phyloP scores from a whole-genome alignment of 208 protist genomes.

The Histomonas meleagridis region DNA sequence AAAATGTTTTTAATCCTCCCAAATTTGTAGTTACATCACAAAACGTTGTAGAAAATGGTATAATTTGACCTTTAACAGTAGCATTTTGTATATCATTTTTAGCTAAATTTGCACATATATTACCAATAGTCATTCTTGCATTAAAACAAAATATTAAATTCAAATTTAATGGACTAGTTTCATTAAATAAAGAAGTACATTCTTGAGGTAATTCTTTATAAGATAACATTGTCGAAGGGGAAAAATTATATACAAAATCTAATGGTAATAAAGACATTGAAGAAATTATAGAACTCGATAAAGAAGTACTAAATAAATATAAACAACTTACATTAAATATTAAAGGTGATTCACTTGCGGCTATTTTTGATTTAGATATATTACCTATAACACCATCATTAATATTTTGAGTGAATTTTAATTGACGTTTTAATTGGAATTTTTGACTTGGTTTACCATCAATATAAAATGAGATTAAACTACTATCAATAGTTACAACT shows the following conservation, averaged over 20 bases:
- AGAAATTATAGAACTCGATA: neutral
- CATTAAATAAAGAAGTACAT: neutral
- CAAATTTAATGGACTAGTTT: neutral
- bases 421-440: neutral
- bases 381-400: neutral
- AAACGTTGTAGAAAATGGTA: slow-evolving; percentile 18
- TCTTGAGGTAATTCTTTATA: neutral
- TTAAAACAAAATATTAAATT: neutral
- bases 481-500: neutral
- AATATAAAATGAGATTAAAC: neutral
- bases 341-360: neutral
- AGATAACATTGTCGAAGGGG: neutral
- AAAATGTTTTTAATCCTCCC: neutral
- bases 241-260: neutral
- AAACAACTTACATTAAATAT: neutral
- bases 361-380: neutral
- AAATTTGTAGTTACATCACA: slow-evolving; percentile 18
- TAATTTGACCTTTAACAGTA: neutral
- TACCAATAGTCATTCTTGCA: slow-evolving; percentile 5
- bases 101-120: neutral
- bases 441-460: neutral
- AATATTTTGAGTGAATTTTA: neutral
- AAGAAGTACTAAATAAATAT: neutral
- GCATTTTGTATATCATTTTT: neutral
- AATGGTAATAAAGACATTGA: neutral